Evolutionary conservation across 2,329 filamentous ascomycete genomes (phyloP), one percentile per base, ranked within the genome.

Genomic region (Fusarium longipes): DNA sequence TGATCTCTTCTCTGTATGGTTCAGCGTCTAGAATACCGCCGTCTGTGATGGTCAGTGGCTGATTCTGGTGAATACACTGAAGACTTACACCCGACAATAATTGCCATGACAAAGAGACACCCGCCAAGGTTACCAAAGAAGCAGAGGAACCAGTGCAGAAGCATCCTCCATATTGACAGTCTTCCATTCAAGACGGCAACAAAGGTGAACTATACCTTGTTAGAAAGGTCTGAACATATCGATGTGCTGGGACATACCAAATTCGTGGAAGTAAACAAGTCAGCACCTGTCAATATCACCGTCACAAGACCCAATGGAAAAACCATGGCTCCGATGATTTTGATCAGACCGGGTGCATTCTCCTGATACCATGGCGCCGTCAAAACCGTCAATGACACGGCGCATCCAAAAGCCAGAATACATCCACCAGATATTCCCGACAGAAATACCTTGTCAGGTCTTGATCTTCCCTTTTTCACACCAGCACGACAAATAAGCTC

Each of bases 111-210:
- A 57, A 85, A 84, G 2, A 86, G 71, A 2, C 77, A 79, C 0
- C 83, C 83, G 0, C 80, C 79, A 1, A 86, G 66, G 57, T 86
- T 86, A 1, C 81, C 83, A 20, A 80, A 79, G 68, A 84, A 85
- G 4, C 81, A 82, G 0, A 84, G 66, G 29, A 78, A 65, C 83
- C 82, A 84, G 40, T 75, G 73, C 0, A 75, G 38, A 0, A 74
- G 6, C 73, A 75, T 75, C 1, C 54, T 62, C 60, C 66, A 72
- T 18, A 66, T 22, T 0, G 71, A 62, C 3, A 75, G 4, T 12
- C 68, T 57, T 9, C 73, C 47, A 5, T 67, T 61, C 0, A 75
- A 62, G 0, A 69, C 69, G 0, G 73, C 70, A 1, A 74, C 71
- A 0, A 71, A 51, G 0, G 71, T 73, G 7, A 70, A 73, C 72